These are phyloP conservation scores for Marvania coccoides DNA, from an alignment of 139 green algal genomes.

Conservation along the genomic window DNA sequence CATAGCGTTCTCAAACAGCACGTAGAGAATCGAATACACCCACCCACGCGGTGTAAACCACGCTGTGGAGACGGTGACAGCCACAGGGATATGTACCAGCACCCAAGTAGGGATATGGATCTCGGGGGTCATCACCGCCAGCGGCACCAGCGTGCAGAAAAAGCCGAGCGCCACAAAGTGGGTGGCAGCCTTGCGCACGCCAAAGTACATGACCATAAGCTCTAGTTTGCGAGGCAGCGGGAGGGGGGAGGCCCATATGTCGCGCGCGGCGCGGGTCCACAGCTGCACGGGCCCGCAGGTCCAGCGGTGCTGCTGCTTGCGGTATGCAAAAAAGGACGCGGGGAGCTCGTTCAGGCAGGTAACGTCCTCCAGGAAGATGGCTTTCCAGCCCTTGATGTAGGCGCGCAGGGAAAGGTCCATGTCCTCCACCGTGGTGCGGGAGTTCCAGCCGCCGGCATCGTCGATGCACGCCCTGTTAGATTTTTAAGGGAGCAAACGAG, in stretches of 20 bases:
- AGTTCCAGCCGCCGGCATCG: conserved; percentile 84
- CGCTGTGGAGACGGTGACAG: conserved; percentile 67
- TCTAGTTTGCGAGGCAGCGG: conserved; percentile 60
- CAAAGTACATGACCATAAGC: conserved; percentile 72
- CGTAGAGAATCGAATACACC: conserved; percentile 60
- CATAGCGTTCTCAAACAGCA: conserved; percentile 91
- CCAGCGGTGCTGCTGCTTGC: conserved; percentile 98
- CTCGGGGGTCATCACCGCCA: conserved; percentile 31
- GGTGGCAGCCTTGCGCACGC: conserved; percentile 64
- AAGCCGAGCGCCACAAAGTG: conserved; percentile 76
- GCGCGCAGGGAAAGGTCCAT: conserved; percentile 81
- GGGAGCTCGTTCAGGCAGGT: conserved; percentile 83
- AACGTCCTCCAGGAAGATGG: conserved; percentile 77
- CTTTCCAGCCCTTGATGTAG: conserved; percentile 77
- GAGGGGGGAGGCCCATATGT: conserved; percentile 60
- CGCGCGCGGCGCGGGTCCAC: conserved; percentile 42
- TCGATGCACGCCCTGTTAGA: conserved; percentile 75
- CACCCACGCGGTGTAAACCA: conserved; percentile 61
- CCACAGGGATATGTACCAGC: conserved; percentile 69
- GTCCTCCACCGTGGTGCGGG: conserved; percentile 90
- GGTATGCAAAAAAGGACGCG: conserved; percentile 83
- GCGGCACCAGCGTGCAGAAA: conserved; percentile 76
- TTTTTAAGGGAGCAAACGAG: no score
- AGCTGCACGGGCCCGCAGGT: conserved; percentile 78
- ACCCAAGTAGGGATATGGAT: conserved; percentile 69